Percentiles rank a stretch among this genome's conserved stretches.
These are phyloP conservation scores for Trypanosoma congolense DNA, from an alignment of 208 protist genomes.

Conservation along the genomic window DNA sequence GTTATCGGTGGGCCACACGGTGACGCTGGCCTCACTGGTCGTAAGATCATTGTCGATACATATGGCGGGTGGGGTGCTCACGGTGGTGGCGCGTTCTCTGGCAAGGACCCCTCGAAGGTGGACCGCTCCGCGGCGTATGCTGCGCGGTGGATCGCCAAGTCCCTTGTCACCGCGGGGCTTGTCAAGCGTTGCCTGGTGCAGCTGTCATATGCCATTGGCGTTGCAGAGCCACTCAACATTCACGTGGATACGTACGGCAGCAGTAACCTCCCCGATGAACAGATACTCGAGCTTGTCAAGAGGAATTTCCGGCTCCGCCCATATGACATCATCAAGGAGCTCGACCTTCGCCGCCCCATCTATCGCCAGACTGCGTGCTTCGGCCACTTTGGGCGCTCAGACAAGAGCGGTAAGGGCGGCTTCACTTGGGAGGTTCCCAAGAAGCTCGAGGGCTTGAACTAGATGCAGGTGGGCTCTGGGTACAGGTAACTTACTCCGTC, in stretches of 20 bases:
- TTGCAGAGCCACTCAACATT: slow-evolving; percentile 11
- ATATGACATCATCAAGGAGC: slow-evolving; percentile 7
- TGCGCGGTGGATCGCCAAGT: slow-evolving; percentile 6
- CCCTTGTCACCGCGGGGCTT: slow-evolving; percentile 1
- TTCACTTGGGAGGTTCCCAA: slow-evolving; percentile 38
- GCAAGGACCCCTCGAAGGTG: slow-evolving; percentile 6
- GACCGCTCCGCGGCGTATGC: slow-evolving; percentile 2
- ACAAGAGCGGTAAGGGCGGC: slow-evolving; percentile 2
- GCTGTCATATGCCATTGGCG: slow-evolving; percentile 5
- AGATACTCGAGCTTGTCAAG: neutral
- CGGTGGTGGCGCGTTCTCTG: slow-evolving; percentile 7
- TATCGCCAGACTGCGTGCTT: slow-evolving; percentile 3
- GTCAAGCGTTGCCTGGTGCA: slow-evolving; percentile 3
- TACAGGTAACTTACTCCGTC: neutral
- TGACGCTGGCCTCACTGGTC: slow-evolving; percentile 2
- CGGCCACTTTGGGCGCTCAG: slow-evolving; percentile 3
- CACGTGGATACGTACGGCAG: slow-evolving; percentile 5
- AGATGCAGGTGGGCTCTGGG: neutral
- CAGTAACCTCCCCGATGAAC: slow-evolving; percentile 1
- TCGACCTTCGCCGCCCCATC: slow-evolving; percentile 2
- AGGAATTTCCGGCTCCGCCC: slow-evolving; percentile 7
- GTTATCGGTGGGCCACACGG: slow-evolving; percentile 3
- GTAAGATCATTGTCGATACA: slow-evolving; percentile 8
- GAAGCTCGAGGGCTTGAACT: neutral
- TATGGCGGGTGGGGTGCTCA: slow-evolving; percentile 6